Base-by-base conservation (phyloP, 208 protist species). In the Acanthamoeba royreba region DNA sequence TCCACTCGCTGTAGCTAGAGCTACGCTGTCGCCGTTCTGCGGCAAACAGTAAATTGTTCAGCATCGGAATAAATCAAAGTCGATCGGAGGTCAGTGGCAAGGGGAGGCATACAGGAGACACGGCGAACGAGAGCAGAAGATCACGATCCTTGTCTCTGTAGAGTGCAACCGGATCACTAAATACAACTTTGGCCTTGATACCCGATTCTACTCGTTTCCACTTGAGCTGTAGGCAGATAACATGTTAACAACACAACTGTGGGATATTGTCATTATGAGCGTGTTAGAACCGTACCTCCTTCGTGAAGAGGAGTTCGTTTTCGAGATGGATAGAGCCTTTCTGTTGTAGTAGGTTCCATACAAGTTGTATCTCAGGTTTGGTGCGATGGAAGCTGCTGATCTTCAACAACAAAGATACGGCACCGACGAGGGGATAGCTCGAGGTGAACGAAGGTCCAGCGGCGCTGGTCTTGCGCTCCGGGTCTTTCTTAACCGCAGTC, bases 101-200 rank as follows among this genome's bases (percentile, higher is more conserved):
- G 58, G 77, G 47, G 25, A 42, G 42, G 22, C 40, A 19, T 69
- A 89, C 83, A 13, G 83, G 47, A n/a, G 52, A 69, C 9, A 89
- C 83, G 38, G 83, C 83, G n/a, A 89, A 89, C 40, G 83, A 89
- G 47, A 66, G 40, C 9, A 89, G 83, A n/a, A 89, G 83, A 35
- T 89, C 83, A 31, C 83, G 83, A 22, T 89, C 83, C 40, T 89
- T 89, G 83, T 89, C 83, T 13, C 83, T 31, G 55, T 89, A 89
- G 83, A 89, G 83, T 35, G 83, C 83, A 11, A 89, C 42, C 38
- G 83, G 52, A 19, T 89, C 83, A 25, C 52, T 33, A 19, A 89
- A 81, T 33, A 7, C 47, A 28, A 69, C 5, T 28, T 31, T 69
- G 58, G 19, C 58, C 58, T 15, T 8, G 58, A n/a, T n/a, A n/a